Evolutionary conservation across 495 filamentous ascomycete genomes (phyloP).

Genomic region (Penicillium canariense): DNA sequence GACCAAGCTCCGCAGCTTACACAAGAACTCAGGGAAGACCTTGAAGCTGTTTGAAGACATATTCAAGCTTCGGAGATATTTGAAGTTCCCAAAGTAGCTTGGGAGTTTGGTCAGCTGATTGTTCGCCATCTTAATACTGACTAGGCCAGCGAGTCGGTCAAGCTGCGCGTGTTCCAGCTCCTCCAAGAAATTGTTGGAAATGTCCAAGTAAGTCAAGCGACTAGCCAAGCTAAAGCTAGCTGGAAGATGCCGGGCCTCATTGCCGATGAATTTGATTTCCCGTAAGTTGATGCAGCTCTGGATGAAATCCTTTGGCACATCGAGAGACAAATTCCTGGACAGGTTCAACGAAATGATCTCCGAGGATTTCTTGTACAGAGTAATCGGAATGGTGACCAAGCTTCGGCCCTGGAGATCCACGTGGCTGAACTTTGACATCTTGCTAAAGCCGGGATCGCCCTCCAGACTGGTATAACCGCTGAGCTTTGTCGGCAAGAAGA

Average conservation of each 20-base stretch:
- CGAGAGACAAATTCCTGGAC: constrained; percentile 84
- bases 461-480: constrained; percentile 68
- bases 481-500: constrained; percentile 84
- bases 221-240: constrained; percentile 78
- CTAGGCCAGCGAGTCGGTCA: constrained; percentile 64
- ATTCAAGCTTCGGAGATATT: constrained; percentile 74
- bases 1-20: constrained; percentile 75
- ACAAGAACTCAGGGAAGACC: constrained; percentile 79
- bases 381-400: constrained; percentile 91
- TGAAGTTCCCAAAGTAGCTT: constrained; percentile 74
- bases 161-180: constrained; percentile 81
- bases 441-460: constrained; percentile 74
- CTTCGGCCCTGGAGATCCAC: constrained; percentile 91
- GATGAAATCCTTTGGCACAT: constrained; percentile 95
- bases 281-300: constrained; percentile 86
- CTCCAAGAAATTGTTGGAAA: constrained; percentile 91
- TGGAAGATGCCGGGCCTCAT: constrained; percentile 86
- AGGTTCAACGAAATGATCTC: constrained; percentile 96
- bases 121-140: constrained; percentile 90
- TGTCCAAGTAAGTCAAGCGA: constrained; percentile 81
- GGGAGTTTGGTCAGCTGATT: constrained; percentile 80
- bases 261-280: constrained; percentile 91
- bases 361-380: constrained; percentile 81
- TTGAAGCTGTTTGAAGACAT: constrained; percentile 90
- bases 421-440: constrained; percentile 85